Base-by-base conservation (phyloP, 345 rosid genomes). In the Psidium friedrichsthalianum region DNA sequence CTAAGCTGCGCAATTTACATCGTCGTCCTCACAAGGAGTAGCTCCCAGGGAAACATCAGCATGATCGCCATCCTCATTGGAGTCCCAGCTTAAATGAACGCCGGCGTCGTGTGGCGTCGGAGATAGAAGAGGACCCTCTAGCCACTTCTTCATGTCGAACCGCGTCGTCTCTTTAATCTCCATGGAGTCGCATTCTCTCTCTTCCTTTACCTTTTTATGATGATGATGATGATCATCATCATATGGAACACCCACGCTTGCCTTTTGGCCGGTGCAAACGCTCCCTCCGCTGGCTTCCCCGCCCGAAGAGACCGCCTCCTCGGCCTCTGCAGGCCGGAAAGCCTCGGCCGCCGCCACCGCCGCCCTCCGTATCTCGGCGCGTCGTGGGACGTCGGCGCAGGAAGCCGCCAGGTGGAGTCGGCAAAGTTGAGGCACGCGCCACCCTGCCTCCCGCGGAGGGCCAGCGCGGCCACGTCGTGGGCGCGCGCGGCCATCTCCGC, bases 401-500 rank as follows among this genome's bases (percentile, higher is more conserved):
- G 92, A 85, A 91, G 58, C 49, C 85, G 55, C n/a, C 84, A 82
- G 15, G 88, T 89, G 8, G 88, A 74, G 83, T 89, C 89, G 0
- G 92, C 93, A 53, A 93, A 93, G 83, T 93, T 92, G 15, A 93
- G 85, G 5, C 90, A 85, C 47, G 89, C 93, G 6, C 88, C 93
- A 6, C 88, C 80, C 47, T 36, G 58, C 36, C 84, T 89, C 25
- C 93, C 92, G 57, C 92, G 85, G 27, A 93, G 88, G 5, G 94
- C 92, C 85, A 87, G 74, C 11, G 91, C 93, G 1, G 92, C 94
- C 11, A 87, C 92, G 52, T 92, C 95, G 52, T 93, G 89, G 20
- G 94, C 94, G 83, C 88, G 89, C 3, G 94, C 95, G 1, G 93
- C 93, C 87, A 88, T 89, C 42, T 88, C 88, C 1, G 93, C 92